Conservation (phyloP, 176 grass and related monocot species). For the Pontederia paniculata region DNA sequence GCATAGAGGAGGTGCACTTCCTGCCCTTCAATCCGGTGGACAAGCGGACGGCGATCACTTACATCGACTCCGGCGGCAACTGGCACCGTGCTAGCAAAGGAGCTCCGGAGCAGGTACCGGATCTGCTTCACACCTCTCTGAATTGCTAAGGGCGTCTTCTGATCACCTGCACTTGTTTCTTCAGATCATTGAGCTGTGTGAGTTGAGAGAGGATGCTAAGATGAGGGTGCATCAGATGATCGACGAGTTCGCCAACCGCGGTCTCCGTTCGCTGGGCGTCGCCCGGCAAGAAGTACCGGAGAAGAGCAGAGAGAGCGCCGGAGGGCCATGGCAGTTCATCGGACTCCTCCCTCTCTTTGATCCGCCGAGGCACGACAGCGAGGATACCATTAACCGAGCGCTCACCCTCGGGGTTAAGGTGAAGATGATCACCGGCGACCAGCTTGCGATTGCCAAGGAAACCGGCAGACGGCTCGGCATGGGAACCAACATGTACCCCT, state of each 20-base stretch:
- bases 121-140: too few species aligned
- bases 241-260: not conserved
- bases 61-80: slow-evolving; percentile 5
- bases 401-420: slow-evolving; percentile 9
- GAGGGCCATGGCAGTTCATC: slow-evolving; percentile 3
- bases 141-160: not conserved
- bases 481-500: slow-evolving; percentile 16
- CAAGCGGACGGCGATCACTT: slow-evolving; percentile 15
- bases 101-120: slow-evolving; percentile 6
- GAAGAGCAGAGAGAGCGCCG: not conserved
- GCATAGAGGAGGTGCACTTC: slow-evolving; percentile 10
- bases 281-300: slow-evolving; percentile 8
- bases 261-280: not conserved
- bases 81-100: slow-evolving; percentile 11
- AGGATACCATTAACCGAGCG: not conserved
- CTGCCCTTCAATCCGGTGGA: slow-evolving; percentile 15
- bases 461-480: slow-evolving; percentile 7
- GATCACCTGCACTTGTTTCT: not conserved
- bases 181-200: slow-evolving; percentile 7
- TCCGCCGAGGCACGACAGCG: slow-evolving; percentile 9
- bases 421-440: slow-evolving; percentile 14
- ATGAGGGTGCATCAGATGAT: slow-evolving; percentile 1
- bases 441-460: slow-evolving; percentile 8
- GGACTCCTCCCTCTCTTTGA: slow-evolving; percentile 10
- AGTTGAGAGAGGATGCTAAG: not conserved